Evolutionary conservation across 2,329 filamentous ascomycete genomes (phyloP).

Genomic region (Cordyceps cicadae): DNA sequence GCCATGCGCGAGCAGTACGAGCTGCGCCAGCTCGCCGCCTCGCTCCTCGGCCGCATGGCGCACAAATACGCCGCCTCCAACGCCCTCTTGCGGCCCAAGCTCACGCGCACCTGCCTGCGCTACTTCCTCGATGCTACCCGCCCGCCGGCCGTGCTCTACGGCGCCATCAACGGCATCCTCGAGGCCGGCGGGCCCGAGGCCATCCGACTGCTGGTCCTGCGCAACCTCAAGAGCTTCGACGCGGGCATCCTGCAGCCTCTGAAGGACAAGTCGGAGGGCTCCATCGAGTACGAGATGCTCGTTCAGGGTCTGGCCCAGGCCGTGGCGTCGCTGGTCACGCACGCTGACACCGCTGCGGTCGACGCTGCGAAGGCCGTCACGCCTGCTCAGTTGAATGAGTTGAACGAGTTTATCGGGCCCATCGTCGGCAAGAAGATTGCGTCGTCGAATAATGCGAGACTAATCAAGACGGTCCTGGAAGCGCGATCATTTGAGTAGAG

Average conservation of each 20-base stretch:
- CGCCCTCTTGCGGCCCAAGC: slow-evolving; percentile 73
- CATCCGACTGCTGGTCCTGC: slow-evolving; percentile 47
- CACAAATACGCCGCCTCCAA: slow-evolving; percentile 75
- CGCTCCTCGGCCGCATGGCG: slow-evolving; percentile 70
- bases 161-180: slow-evolving; percentile 72
- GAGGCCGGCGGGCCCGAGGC: slow-evolving; percentile 63
- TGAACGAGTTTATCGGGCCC: slow-evolving; percentile 48
- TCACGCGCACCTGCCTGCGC: slow-evolving; percentile 89
- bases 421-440: slow-evolving; percentile 44
- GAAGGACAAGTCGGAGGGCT: slow-evolving; percentile 40
- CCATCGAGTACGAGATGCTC: slow-evolving; percentile 47
- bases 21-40: slow-evolving; percentile 76
- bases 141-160: slow-evolving; percentile 77
- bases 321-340: slow-evolving; percentile 35
- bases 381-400: slow-evolving; percentile 34
- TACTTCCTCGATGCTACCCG: slow-evolving; percentile 82
- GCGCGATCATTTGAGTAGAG: slow-evolving; percentile 44
- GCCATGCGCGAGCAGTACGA: slow-evolving; percentile 60
- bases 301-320: slow-evolving; percentile 49
- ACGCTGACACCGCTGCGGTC: slow-evolving; percentile 28
- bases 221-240: slow-evolving; percentile 48
- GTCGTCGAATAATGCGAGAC: slow-evolving; percentile 34
- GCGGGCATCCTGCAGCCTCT: slow-evolving; percentile 44
- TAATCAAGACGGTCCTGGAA: slow-evolving; percentile 46
- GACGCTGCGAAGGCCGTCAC: slow-evolving; percentile 26